Percentiles rank a stretch among this genome's conserved stretches.
phyloP scores from a whole-genome alignment of 768 basidiomycete genomes.

The Leucocoprinus leucothites region DNA sequence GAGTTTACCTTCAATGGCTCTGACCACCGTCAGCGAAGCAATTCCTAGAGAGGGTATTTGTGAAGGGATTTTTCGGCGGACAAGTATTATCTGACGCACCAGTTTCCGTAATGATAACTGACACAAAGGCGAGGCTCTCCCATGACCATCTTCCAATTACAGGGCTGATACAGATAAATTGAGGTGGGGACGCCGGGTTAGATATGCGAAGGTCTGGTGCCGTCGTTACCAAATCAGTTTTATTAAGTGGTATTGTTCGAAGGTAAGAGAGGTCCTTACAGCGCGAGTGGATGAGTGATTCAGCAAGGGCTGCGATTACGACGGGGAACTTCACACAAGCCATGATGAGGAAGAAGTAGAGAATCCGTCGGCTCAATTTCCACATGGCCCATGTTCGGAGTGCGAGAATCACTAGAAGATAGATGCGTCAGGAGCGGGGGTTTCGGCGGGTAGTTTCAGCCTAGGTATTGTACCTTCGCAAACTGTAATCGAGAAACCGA shows the following conservation, averaged over 20 bases:
- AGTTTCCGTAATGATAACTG: neutral
- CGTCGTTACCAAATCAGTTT: too few relatives aligned
- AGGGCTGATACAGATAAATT: constrained; percentile 3
- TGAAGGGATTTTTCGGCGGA: neutral
- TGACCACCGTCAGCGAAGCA: neutral
- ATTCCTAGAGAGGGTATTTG: neutral
- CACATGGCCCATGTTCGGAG: constrained; percentile 10
- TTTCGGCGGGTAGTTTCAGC: too few relatives aligned
- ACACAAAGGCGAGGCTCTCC: neutral
- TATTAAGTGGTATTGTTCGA: neutral
- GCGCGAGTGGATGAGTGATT: neutral
- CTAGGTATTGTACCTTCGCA: too few relatives aligned
- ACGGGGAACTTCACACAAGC: neutral
- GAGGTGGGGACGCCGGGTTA: neutral
- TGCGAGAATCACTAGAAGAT: neutral
- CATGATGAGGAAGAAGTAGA: neutral
- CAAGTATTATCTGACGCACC: neutral
- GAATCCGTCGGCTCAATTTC: neutral
- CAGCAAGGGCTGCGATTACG: neutral
- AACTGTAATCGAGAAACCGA: too few relatives aligned
- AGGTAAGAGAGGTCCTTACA: neutral
- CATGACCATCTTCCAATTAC: neutral
- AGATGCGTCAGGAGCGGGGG: too few relatives aligned
- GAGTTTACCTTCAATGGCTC: constrained; percentile 3
- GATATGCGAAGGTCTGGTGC: constrained; percentile 1